Evolutionary conservation across 768 basidiomycete genomes (phyloP).

Genomic region (Xanthoconium stramineum): DNA sequence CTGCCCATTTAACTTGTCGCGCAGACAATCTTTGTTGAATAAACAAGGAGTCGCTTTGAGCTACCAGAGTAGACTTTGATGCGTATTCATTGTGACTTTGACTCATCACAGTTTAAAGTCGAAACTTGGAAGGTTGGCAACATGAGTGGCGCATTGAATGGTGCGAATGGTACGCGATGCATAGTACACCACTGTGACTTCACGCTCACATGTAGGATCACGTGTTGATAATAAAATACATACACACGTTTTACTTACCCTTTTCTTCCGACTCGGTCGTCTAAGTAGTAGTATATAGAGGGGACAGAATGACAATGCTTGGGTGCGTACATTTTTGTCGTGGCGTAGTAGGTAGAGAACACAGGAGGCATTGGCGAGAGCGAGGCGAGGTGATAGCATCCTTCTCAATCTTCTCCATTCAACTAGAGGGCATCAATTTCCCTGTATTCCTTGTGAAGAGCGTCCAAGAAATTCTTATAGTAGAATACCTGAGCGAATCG

Average conservation of each 20-base stretch:
- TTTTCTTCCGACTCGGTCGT: no score
- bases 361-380: background rate
- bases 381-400: no score
- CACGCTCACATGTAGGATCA: background rate
- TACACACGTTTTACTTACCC: no score
- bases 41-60: background rate
- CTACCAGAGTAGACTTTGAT: background rate
- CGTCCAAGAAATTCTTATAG: conserved; percentile 1
- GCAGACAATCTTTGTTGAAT: conserved; percentile 3
- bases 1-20: conserved; percentile 15
- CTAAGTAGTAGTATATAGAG: no score
- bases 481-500: background rate
- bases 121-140: background rate
- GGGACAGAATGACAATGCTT: no score
- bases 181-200: background rate
- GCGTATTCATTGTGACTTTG: background rate
- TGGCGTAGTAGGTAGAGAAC: background rate
- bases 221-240: no score
- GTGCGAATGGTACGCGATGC: no score
- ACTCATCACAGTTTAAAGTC: background rate
- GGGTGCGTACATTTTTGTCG: no score
- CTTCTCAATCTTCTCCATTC: background rate
- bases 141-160: no score
- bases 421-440: background rate
- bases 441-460: no score